Evolutionary conservation across 441 rosid genomes (phyloP).

Genomic region (Gossypium schwendimanii): DNA sequence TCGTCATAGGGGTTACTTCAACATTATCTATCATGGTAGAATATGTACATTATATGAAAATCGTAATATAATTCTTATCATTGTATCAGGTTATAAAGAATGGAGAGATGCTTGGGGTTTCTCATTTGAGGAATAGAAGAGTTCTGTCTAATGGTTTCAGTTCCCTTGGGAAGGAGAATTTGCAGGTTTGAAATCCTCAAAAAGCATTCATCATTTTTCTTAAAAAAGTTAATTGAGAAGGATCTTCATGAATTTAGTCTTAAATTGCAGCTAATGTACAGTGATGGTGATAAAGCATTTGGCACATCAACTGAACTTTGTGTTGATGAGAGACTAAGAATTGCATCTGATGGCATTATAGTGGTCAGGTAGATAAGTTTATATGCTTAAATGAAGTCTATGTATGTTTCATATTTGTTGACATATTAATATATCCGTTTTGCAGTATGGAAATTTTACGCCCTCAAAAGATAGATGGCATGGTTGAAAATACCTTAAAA

Average conservation of each 20-base stretch:
- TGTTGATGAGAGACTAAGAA: conserved; percentile 80
- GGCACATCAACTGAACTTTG: conserved; percentile 93
- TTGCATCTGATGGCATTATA: conserved; percentile 90
- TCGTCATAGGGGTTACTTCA: neutral
- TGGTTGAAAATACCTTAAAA: conserved; percentile 44
- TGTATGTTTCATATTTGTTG: neutral
- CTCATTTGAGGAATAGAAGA: conserved; percentile 87
- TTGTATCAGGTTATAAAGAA: conserved; percentile 82
- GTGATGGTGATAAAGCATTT: conserved; percentile 93
- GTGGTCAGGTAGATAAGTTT: conserved; percentile 58
- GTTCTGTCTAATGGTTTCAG: conserved; percentile 89
- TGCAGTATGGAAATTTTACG: conserved; percentile 88
- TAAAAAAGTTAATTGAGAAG: conserved; percentile 18
- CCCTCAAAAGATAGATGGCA: conserved; percentile 42
- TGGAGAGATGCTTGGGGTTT: conserved; percentile 99
- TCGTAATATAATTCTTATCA: conserved; percentile 1
- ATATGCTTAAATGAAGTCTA: neutral
- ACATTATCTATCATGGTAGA: neutral
- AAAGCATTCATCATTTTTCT: conserved; percentile 3
- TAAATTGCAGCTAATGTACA: conserved; percentile 79
- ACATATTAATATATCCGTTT: conserved; percentile 22
- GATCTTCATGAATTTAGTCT: conserved; percentile 18
- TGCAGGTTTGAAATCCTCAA: conserved; percentile 54
- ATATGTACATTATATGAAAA: neutral
- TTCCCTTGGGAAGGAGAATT: conserved; percentile 85